Percentiles rank a stretch among this genome's conserved stretches.
Conservation (phyloP, 2,329 filamentous ascomycete species). For the Biscogniauxia mediterranea region DNA sequence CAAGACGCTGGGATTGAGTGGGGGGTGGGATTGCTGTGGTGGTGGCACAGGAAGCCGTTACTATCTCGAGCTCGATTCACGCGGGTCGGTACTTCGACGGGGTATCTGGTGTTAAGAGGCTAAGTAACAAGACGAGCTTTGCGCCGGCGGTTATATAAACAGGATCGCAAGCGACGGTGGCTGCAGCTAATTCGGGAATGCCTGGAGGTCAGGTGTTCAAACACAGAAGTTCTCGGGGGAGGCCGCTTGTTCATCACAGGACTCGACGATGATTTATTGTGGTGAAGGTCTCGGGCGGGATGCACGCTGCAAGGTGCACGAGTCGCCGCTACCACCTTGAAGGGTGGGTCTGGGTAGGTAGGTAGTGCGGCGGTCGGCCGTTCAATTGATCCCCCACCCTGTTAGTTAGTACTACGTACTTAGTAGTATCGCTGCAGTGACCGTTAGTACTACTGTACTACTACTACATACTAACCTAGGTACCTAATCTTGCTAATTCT, state of each 20-base stretch:
- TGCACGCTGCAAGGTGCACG: slow-evolving; percentile 19
- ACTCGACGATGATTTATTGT: slow-evolving; percentile 3
- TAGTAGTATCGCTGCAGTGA: slow-evolving; percentile 2
- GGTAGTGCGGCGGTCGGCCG: slow-evolving; percentile 8
- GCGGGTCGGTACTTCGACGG: background rate
- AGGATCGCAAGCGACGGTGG: slow-evolving; percentile 5
- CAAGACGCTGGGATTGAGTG: background rate
- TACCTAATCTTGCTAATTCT: background rate
- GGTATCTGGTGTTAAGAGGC: background rate
- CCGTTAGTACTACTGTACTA: background rate
- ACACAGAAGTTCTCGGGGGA: background rate
- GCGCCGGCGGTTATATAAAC: background rate
- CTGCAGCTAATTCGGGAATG: background rate
- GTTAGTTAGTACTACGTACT: too few relatives aligned
- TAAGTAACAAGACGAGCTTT: slow-evolving; percentile 4
- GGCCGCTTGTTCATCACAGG: slow-evolving; percentile 1
- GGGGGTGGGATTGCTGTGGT: slow-evolving; percentile 14
- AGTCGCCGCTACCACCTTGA: slow-evolving; percentile 3
- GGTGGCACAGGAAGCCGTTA: slow-evolving; percentile 9
- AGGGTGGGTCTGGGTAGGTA: background rate
- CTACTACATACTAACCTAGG: too few relatives aligned
- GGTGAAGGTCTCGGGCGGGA: slow-evolving; percentile 11
- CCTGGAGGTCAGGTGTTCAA: background rate
- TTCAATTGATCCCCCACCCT: slow-evolving; percentile 15
- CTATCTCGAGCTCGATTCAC: slow-evolving; percentile 6